Evolutionary conservation across 2,329 filamentous ascomycete species (phyloP), one percentile per base, ranked within the genome.

Genomic region (Helotiales sp.): DNA sequence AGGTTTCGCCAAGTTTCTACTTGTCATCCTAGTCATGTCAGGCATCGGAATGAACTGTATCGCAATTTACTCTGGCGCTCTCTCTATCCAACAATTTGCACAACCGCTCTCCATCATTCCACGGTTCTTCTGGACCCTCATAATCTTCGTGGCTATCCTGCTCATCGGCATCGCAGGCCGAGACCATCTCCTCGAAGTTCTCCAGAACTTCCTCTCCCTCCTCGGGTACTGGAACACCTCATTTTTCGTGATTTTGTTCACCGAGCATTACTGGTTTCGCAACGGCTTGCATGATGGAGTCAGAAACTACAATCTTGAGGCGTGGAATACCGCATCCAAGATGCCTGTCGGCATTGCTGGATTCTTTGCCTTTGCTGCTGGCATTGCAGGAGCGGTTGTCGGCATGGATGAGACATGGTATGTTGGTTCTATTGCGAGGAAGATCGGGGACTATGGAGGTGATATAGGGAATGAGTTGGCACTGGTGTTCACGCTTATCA

Each of bases 351-450:
- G 79, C 6, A 66, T 75, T 34, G 79, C 70, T 2, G 79, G 75
- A 2, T 64, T 74, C 0, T 57, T 71, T 3, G 77, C 79, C 0
- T 82, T 81, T 61, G 66, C 74, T 0, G 67, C 75, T 1, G 79
- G 79, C 1, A 69, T 77, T 7, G 75, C 72, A 7, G 78, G 76
- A 19, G 83, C 80, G 72, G 73, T 82, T 22, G 72, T 85, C 66
- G 83, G 82, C 1, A 86, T 86, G 82, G 76, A 76, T 47, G 78
- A 84, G 71, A 83, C 79, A 0, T 84, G 79, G 77, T 83, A 79
- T 63, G 71, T 79, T 22, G 81, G 80, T 0, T 71, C 73, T 2
- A 61, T 81, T 50, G 78, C 75, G 1, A 69, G 65, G 38, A 66
- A 72, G 60, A 80, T 81, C 58, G 77, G 78, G 4, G 68, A 71